Percentiles rank a stretch among this genome's conserved stretches.
Evolutionary conservation across 2,329 filamentous ascomycete genomes (phyloP).

Genomic region (Paracorniculantispora psalliotae): DNA sequence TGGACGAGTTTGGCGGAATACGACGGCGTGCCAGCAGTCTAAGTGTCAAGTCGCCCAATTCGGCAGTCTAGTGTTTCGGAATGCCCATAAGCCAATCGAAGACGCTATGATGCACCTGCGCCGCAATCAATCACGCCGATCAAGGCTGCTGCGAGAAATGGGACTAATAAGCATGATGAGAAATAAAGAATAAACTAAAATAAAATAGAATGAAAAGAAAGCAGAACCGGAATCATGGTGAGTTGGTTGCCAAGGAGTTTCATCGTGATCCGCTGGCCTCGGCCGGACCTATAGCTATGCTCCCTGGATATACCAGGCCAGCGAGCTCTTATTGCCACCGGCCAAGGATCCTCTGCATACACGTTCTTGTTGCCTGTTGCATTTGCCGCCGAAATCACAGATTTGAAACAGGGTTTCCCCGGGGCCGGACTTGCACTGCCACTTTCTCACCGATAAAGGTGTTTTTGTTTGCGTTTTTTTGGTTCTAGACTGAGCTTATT

Average conservation of each 20-base stretch:
- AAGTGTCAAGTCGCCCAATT: conserved; percentile 2
- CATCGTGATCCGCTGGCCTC: not conserved
- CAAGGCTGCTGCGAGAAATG: not conserved
- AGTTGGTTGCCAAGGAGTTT: not conserved
- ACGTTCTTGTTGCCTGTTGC: not conserved
- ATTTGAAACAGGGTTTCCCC: not conserved
- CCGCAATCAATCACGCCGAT: not conserved
- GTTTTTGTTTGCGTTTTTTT: not conserved
- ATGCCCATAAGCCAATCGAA: not conserved
- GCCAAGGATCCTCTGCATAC: not conserved
- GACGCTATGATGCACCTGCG: not conserved
- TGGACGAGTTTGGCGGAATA: not conserved
- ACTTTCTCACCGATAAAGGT: not conserved
- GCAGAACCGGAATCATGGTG: not conserved
- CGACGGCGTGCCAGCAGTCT: not conserved
- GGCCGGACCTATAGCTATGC: not conserved
- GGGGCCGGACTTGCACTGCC: not conserved
- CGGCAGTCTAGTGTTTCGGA: not conserved
- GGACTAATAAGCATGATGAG: not conserved
- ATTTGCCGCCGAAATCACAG: not conserved
- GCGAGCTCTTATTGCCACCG: not conserved
- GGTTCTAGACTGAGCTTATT: not conserved
- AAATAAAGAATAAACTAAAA: not conserved
- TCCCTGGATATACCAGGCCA: not conserved
- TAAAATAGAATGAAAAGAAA: not conserved